Conservation (phyloP, 768 basidiomycete species). For the Inosperma sp. region DNA sequence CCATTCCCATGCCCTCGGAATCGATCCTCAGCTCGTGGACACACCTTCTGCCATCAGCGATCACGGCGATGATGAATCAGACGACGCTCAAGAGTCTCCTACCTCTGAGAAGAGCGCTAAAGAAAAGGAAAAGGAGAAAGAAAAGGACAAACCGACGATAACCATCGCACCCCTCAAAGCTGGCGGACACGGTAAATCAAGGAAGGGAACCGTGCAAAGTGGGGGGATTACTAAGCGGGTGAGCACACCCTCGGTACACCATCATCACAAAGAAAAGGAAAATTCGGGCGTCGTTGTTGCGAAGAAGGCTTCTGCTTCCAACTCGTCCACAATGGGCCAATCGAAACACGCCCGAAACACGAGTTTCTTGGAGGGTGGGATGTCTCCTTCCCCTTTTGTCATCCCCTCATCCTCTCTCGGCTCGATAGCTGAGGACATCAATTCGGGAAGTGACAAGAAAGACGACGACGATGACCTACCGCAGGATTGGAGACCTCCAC, state of each 20-base stretch:
- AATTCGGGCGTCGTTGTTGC: constrained; percentile 13
- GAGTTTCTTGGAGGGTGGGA: too few species aligned
- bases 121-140: constrained; percentile 15
- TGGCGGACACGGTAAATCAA: constrained; percentile 55
- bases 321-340: too few species aligned
- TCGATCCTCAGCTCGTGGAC: constrained; percentile 75
- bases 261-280: constrained; percentile 36
- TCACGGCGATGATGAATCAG: constrained; percentile 34
- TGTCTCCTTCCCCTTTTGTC: constrained; percentile 13
- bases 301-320: constrained; percentile 17
- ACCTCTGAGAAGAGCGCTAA: constrained; percentile 9
- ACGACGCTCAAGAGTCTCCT: constrained; percentile 31
- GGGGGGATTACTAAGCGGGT: constrained; percentile 75
- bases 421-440: not conserved
- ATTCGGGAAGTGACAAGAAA: constrained; percentile 21
- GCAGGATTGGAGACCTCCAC: constrained; percentile 80
- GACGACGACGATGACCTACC: constrained; percentile 52
- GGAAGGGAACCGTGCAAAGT: constrained; percentile 65
- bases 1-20: constrained; percentile 31
- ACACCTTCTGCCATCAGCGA: constrained; percentile 43
- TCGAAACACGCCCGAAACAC: constrained; percentile 9
- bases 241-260: constrained; percentile 33
- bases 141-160: constrained; percentile 37
- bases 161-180: constrained; percentile 51
- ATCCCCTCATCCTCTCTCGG: not conserved